Evolutionary conservation across 331 rosid genomes (phyloP), one percentile per base, ranked within the genome.

Genomic region (Arachis monticola): DNA sequence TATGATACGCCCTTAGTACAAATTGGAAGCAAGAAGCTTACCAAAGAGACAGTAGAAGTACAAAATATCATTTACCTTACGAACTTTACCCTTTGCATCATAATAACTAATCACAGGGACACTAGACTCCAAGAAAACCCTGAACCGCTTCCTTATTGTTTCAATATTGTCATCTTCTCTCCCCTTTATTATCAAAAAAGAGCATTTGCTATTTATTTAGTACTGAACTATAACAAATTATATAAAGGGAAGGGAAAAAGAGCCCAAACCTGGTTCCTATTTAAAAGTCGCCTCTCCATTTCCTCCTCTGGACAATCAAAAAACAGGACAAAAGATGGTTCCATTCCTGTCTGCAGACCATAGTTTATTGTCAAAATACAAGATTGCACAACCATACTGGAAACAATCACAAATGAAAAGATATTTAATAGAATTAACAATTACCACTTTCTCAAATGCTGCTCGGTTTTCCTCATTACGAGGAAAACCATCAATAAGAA

Each of bases 401-500:
- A 65, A 71, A 64, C 60, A 69, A n/a, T 17, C 41, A 46, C n/a
- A 71, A 60, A 63, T 69, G 46, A 62, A 52, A 48, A 14, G 45
- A 10, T 17, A 17, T 17, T 17, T 17, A 17, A 17, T 17, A 17
- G 53, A 6, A 45, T 6, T 60, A 70, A 52, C 59, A 60, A 67
- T 88, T 80, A 94, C 99, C 82, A 90, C 97, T 5, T 74, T 82
- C 84, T 95, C 99, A 81, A 95, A 95, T 52, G 97, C 99, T 32
- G 97, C 97, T 79, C 96, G 99, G 76, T 92, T 95, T 90, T 95
- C 99, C 85, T 92, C 97, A 67, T 95, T 92, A 60, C 97, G 99
- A 60, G 99, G 99, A 81, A 95, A 95, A 64, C 99, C 99, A 85
- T 95, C 99, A 83, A 95, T 92, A 59, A 95, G 97, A 87, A 90